Conservation (phyloP, 2,329 filamentous ascomycete species). For the Biscogniauxia marginata region DNA sequence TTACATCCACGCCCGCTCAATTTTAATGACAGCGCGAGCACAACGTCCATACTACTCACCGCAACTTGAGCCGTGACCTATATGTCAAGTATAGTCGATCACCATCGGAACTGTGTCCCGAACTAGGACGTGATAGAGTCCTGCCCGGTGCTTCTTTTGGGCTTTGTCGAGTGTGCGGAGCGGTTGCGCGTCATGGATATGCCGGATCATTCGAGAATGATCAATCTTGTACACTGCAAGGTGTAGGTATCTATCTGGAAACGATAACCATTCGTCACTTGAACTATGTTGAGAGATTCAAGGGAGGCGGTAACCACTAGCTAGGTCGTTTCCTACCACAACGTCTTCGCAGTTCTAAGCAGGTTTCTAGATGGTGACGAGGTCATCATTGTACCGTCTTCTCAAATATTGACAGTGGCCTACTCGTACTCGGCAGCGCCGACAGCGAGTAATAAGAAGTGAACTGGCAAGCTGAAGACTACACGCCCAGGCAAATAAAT, state of each 20-base stretch:
- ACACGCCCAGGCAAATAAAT: background rate
- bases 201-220: background rate
- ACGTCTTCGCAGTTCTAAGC: background rate
- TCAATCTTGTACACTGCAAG: background rate
- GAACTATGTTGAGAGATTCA: background rate
- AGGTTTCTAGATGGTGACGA: background rate
- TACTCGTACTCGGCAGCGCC: background rate
- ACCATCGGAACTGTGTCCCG: background rate
- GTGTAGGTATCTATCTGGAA: background rate
- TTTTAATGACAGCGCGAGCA: background rate
- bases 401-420: background rate
- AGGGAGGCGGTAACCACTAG: background rate
- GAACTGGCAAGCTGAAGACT: background rate
- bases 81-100: background rate
- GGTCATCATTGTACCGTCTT: background rate
- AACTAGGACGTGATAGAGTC: background rate
- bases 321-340: background rate
- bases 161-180: background rate
- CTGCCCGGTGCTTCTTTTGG: background rate
- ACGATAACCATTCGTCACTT: background rate
- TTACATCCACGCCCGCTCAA: background rate
- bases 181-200: background rate
- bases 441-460: background rate
- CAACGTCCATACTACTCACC: background rate
- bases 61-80: background rate